Conservation (phyloP, 192 early-diverging fungal genomes). For the Coemansia sp. region DNA sequence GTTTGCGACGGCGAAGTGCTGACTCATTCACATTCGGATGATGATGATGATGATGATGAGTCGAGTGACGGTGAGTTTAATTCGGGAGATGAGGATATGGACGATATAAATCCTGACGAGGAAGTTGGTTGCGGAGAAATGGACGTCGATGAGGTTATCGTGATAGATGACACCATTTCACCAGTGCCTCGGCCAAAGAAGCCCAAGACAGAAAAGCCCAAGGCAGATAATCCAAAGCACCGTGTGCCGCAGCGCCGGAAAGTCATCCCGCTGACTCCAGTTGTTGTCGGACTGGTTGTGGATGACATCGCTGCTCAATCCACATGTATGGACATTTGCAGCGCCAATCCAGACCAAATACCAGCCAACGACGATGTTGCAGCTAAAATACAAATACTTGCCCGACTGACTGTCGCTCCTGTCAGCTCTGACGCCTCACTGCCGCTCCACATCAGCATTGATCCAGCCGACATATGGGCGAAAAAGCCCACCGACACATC, state of each 20-base stretch:
- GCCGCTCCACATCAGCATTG: constrained; percentile 25
- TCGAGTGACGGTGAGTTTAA: constrained; percentile 15
- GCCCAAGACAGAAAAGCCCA: neutral
- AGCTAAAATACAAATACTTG: neutral
- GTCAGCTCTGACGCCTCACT: neutral
- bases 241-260: constrained; percentile 18
- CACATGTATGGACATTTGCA: constrained; percentile 2
- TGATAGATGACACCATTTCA: constrained; percentile 9
- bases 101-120: constrained; percentile 38
- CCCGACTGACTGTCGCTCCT: constrained; percentile 13
- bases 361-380: neutral
- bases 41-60: constrained; percentile 14
- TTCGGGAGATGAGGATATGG: constrained; percentile 48
- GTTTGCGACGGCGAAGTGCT: constrained; percentile 61
- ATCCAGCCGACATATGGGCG: constrained; percentile 16
- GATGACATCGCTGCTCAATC: neutral
- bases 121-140: constrained; percentile 27
- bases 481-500: neutral
- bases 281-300: constrained; percentile 31
- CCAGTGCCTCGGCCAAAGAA: neutral
- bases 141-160: constrained; percentile 20
- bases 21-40: neutral
- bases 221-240: neutral
- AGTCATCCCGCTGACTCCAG: constrained; percentile 36
- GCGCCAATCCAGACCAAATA: neutral